Percentiles rank a stretch among this genome's conserved stretches.
Evolutionary conservation across 2,329 filamentous ascomycete genomes (phyloP).

Genomic region (Aspergillus felis): DNA sequence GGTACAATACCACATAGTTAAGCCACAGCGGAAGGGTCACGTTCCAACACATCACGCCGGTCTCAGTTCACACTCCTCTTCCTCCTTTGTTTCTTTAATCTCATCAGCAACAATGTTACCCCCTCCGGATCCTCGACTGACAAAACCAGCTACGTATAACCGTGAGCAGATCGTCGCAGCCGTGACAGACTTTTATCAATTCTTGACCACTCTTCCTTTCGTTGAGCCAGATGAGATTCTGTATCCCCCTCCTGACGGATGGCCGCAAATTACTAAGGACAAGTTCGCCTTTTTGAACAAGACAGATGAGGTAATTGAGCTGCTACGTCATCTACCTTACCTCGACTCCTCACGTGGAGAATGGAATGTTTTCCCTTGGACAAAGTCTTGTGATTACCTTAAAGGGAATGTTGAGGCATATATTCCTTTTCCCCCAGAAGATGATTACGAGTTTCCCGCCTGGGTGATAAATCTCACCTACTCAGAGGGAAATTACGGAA

Average conservation of each 20-base stretch:
- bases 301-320: slow-evolving; percentile 5
- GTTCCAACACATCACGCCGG: no score
- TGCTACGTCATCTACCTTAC: slow-evolving; percentile 8
- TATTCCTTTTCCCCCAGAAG: no score
- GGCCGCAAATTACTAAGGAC: neutral
- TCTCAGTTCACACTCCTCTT: no score
- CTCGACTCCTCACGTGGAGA: neutral
- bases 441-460: no score
- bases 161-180: neutral
- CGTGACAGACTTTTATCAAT: neutral
- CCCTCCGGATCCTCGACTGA: neutral
- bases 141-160: neutral
- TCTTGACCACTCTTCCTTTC: neutral
- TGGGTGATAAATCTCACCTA: no score
- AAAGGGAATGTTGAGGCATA: no score
- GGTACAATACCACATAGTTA: no score
- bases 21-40: no score
- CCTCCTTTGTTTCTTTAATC: no score
- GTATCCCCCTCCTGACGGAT: slow-evolving; percentile 3
- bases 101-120: neutral
- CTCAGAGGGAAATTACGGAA: no score
- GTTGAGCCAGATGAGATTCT: slow-evolving; percentile 1
- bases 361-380: no score
- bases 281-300: slow-evolving; percentile 2
- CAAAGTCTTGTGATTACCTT: no score